Evolutionary conservation across 805 yeast genomes (phyloP).

Genomic region (Tetrapisispora nanseiensis): DNA sequence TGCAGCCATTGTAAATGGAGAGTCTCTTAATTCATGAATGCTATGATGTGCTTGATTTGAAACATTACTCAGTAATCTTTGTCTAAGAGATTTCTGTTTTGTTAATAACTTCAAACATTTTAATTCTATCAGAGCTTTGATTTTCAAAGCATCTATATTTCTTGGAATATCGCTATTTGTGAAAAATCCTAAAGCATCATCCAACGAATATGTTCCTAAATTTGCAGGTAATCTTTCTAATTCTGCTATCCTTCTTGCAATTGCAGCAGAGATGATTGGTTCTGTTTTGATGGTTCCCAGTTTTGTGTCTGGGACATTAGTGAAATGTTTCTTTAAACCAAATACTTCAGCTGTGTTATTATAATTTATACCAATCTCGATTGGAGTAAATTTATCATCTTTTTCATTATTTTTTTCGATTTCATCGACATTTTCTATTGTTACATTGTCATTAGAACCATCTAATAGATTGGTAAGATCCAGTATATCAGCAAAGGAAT

Average conservation of each 20-base stretch:
- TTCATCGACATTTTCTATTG: not conserved
- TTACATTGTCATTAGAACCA: not conserved
- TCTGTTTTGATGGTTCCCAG: slow-evolving; percentile 47
- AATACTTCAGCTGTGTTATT: slow-evolving; percentile 23
- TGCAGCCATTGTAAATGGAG: slow-evolving; percentile 53
- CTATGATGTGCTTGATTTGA: slow-evolving; percentile 49
- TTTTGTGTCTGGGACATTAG: slow-evolving; percentile 19
- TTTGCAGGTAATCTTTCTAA: slow-evolving; percentile 61
- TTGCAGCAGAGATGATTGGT: slow-evolving; percentile 41
- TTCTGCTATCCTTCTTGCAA: slow-evolving; percentile 48
- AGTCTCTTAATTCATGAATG: slow-evolving; percentile 40
- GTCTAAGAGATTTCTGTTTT: slow-evolving; percentile 62
- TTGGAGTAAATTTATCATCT: slow-evolving; percentile 8
- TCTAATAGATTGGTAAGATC: slow-evolving; percentile 8
- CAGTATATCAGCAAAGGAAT: slow-evolving; percentile 2
- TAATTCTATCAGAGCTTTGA: slow-evolving; percentile 60
- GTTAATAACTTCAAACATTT: slow-evolving; percentile 56
- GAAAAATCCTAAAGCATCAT: slow-evolving; percentile 34
- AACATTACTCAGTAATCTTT: slow-evolving; percentile 43
- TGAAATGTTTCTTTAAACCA: slow-evolving; percentile 25
- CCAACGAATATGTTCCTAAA: slow-evolving; percentile 46
- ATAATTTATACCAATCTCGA: slow-evolving; percentile 26
- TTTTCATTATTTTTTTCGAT: not conserved
- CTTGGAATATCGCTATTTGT: slow-evolving; percentile 38
- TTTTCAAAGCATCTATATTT: slow-evolving; percentile 47